Conservation (phyloP, 1,284 basidiomycete genomes). For the Pterulicium gracile region DNA sequence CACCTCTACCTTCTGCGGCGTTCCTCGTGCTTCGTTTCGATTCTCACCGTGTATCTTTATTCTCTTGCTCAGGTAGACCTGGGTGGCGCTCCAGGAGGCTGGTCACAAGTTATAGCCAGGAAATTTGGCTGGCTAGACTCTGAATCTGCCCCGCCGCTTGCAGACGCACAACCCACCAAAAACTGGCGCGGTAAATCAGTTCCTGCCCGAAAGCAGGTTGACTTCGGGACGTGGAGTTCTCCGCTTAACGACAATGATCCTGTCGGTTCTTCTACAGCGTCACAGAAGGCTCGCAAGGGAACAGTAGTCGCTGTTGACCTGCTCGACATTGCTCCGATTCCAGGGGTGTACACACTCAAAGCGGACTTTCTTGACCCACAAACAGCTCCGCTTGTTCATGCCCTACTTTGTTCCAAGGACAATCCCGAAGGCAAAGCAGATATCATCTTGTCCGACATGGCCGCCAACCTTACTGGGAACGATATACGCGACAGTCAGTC, state of each 20-base stretch:
- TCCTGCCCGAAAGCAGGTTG: background rate
- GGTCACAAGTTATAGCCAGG: slow-evolving; percentile 73
- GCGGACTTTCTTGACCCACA: slow-evolving; percentile 64
- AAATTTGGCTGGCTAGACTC: slow-evolving; percentile 33
- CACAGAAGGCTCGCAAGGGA: slow-evolving; percentile 25
- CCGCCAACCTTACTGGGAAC: slow-evolving; percentile 61
- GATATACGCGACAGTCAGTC: slow-evolving; percentile 44
- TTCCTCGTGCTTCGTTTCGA: background rate
- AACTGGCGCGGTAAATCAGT: slow-evolving; percentile 3
- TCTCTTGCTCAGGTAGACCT: slow-evolving; percentile 55
- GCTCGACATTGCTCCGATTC: slow-evolving; percentile 54
- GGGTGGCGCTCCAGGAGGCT: slow-evolving; percentile 81
- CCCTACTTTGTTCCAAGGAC: slow-evolving; percentile 26
- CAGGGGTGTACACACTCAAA: slow-evolving; percentile 57
- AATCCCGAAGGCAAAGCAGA: slow-evolving; percentile 41
- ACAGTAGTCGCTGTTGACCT: slow-evolving; percentile 69
- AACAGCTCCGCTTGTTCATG: slow-evolving; percentile 37
- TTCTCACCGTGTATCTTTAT: background rate
- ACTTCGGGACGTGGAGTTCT: background rate
- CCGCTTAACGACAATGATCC: background rate
- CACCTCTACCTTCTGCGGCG: no score
- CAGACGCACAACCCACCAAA: slow-evolving; percentile 2
- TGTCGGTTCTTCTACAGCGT: background rate
- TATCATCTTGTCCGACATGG: slow-evolving; percentile 71
- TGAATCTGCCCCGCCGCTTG: slow-evolving; percentile 3